phyloP scores from a whole-genome alignment of 2,329 filamentous ascomycete species.

The Epichloe aotearoae region DNA sequence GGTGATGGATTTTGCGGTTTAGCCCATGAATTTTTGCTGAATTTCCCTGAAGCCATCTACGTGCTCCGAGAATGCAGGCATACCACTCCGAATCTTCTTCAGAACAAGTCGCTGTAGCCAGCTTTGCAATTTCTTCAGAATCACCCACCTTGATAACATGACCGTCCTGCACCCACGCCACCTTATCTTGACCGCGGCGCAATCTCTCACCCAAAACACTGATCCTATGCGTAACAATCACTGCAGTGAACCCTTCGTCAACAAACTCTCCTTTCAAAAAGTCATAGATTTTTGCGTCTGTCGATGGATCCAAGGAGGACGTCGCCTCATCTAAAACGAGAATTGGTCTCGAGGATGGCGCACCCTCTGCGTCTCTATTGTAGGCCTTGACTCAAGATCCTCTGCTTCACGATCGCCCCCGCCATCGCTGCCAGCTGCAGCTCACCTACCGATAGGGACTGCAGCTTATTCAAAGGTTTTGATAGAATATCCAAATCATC shows the following conservation, averaged over 20 bases:
- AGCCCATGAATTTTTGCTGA: not conserved
- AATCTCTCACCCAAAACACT: slow-evolving; percentile 12
- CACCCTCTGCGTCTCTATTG: not conserved
- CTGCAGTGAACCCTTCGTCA: slow-evolving; percentile 21
- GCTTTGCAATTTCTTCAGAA: not conserved
- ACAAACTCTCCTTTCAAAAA: slow-evolving; percentile 15
- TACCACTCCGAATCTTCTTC: not conserved
- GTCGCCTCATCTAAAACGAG: slow-evolving; percentile 21
- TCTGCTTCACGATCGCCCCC: slow-evolving; percentile 9
- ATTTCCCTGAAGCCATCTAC: no score
- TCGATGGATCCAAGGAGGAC: slow-evolving; percentile 19
- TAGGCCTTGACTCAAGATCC: not conserved
- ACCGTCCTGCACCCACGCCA: not conserved
- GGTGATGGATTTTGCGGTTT: slow-evolving; percentile 8
- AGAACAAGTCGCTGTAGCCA: not conserved
- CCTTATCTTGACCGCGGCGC: slow-evolving; percentile 3
- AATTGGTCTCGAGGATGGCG: slow-evolving; percentile 13
- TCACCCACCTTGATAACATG: not conserved
- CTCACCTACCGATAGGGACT: slow-evolving; percentile 15
- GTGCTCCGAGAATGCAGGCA: no score
- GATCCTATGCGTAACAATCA: slow-evolving; percentile 23
- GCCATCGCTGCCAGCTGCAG: slow-evolving; percentile 20
- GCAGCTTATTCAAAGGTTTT: slow-evolving; percentile 12
- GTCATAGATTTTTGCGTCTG: slow-evolving; percentile 17
- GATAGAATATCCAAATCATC: slow-evolving; percentile 12